phyloP scores from a whole-genome alignment of 768 basidiomycete species.

The Panaeolus papilionaceus region DNA sequence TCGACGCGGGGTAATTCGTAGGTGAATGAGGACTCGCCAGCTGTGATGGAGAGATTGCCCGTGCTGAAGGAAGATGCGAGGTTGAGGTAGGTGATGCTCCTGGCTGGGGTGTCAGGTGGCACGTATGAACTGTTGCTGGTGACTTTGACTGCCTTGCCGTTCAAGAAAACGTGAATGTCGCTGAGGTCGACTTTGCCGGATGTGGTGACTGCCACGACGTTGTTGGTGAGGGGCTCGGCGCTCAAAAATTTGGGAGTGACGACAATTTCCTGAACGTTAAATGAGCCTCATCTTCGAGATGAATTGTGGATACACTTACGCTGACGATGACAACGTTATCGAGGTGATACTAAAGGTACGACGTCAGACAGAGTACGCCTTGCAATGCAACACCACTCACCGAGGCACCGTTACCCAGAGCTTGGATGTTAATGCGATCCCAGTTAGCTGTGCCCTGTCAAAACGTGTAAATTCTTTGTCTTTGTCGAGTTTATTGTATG shows the following conservation, averaged over 20 bases:
- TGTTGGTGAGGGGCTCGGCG: slow-evolving; percentile 55
- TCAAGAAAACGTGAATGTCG: slow-evolving; percentile 42
- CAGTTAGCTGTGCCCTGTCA: slow-evolving; percentile 46
- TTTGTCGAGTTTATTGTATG: background rate
- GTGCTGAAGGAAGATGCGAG: slow-evolving; percentile 44
- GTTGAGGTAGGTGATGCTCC: slow-evolving; percentile 55
- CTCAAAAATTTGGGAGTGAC: slow-evolving; percentile 55
- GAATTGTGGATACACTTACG: slow-evolving; percentile 30
- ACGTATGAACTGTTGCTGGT: slow-evolving; percentile 41
- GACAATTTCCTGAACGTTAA: slow-evolving; percentile 41
- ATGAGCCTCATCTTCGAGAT: background rate
- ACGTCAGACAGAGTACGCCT: background rate
- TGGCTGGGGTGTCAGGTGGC: slow-evolving; percentile 53
- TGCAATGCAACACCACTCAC: slow-evolving; percentile 28
- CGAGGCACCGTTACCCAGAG: slow-evolving; percentile 49
- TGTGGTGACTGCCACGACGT: slow-evolving; percentile 56
- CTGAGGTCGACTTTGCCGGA: slow-evolving; percentile 52
- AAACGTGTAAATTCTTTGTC: background rate
- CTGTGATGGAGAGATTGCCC: slow-evolving; percentile 49
- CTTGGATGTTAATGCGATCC: slow-evolving; percentile 59
- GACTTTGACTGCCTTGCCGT: slow-evolving; percentile 41
- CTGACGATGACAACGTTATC: slow-evolving; percentile 55
- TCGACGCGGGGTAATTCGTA: slow-evolving; percentile 43
- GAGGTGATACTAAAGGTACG: slow-evolving; percentile 46
- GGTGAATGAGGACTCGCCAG: slow-evolving; percentile 46